Conservation (phyloP, 768 basidiomycete genomes). For the Coprinopsis sp. region DNA sequence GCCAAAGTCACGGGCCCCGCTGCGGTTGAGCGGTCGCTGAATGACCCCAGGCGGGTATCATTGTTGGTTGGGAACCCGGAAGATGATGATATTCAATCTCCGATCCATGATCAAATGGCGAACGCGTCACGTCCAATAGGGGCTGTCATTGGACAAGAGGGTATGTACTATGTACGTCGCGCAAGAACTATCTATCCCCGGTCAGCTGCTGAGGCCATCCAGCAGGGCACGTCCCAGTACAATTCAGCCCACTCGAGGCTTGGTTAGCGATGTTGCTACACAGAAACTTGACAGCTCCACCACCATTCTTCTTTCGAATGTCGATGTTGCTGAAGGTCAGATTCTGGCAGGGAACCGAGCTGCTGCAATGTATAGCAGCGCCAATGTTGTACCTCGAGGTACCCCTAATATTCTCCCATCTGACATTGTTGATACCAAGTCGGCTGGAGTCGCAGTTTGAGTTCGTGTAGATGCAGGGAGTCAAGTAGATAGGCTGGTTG, state of each 20-base stretch:
- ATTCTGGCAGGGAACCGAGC: slow-evolving; percentile 11
- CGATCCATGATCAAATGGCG: too few species aligned
- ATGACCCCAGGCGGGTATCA: too few species aligned
- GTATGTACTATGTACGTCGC: too few species aligned
- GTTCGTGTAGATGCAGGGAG: slow-evolving; percentile 8
- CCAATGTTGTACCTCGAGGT: slow-evolving; percentile 11
- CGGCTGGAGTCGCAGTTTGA: slow-evolving; percentile 7
- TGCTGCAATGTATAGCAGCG: slow-evolving; percentile 12
- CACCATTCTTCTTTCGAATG: slow-evolving; percentile 12
- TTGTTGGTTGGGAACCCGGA: too few species aligned
- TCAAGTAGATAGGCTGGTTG: slow-evolving; percentile 11
- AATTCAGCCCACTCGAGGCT: slow-evolving; percentile 6
- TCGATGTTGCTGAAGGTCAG: slow-evolving; percentile 11
- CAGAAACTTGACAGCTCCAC: slow-evolving; percentile 9
- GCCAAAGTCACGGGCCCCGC: too few species aligned
- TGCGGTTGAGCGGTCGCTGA: too few species aligned
- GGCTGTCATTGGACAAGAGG: too few species aligned
- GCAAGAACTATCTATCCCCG: slow-evolving; percentile 5
- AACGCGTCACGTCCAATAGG: too few species aligned
- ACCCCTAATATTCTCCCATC: slow-evolving; percentile 10
- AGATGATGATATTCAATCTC: too few species aligned
- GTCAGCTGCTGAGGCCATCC: slow-evolving; percentile 10
- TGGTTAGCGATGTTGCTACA: slow-evolving; percentile 10
- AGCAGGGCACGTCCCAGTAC: slow-evolving; percentile 6
- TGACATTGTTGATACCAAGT: slow-evolving; percentile 6